Base-by-base conservation (phyloP, 306 rosid species). In the Cyclanthera cordifolia region DNA sequence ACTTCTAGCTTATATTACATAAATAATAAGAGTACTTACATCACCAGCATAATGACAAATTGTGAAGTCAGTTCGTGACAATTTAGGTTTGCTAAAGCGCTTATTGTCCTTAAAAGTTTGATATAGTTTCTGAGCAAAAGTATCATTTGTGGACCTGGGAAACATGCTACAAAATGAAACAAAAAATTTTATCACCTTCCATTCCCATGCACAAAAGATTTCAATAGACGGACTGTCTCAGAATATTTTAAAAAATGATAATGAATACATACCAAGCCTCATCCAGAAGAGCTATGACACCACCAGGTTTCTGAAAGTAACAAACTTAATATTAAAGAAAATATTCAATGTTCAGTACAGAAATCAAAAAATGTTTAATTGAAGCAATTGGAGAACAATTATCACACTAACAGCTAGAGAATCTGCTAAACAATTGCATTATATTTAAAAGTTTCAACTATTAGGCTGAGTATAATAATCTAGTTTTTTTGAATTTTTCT, bases 11-110 rank as follows among this genome's bases (percentile, higher is more conserved):
- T 11, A 49, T 23, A 69, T 25, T 24, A 48, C 19, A n/a, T 5
- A 58, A 58, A 67, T 73, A 25, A 53, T 13, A 65, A 21, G 14
- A 55, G 53, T 32, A 84, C 98, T 79, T 82, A 93, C 96, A 69
- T 93, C 96, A 37, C 99, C 99, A 16, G 99, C 99, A 82, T 93
- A 93, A 70, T 93, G 99, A 73, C 83, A 76, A 76, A 93, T 71
- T 10, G 94, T 86, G 83, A 93, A 93, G 77, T 79, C 95, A 28
- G 84, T 87, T 15, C 87, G 95, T 32, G 99, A 80, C 75, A 93
- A 82, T 81, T 93, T 93, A 4, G 99, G 99, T 86, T 93, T 93
- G 83, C 84, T 93, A 79, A 93, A 90, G 75, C 99, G 95, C 79
- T 87, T 93, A 73, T 93, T 84, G 74, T 83, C 91, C 72, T 69